Evolutionary conservation across 768 basidiomycete species (phyloP).

Genomic region (Hygrophorus pudorinus): DNA sequence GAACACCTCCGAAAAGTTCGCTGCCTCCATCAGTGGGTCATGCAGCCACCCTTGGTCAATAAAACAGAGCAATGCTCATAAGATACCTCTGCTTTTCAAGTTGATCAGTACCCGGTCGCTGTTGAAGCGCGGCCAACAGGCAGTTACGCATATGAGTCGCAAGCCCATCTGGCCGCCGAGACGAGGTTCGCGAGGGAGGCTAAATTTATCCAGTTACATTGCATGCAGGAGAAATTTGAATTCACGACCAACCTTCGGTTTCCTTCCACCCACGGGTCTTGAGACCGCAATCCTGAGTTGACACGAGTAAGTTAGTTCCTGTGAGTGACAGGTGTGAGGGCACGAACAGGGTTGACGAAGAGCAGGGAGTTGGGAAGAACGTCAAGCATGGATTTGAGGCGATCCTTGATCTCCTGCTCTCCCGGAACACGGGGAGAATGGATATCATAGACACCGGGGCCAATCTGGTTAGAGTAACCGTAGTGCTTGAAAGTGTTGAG

Average conservation of each 20-base stretch:
- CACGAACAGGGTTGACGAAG: conserved; percentile 78
- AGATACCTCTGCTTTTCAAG: conserved; percentile 27
- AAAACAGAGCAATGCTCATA: conserved; percentile 21
- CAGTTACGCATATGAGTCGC: conserved; percentile 66
- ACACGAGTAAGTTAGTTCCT: conserved; percentile 5
- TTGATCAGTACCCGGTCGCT: conserved; percentile 70
- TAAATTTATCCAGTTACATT: conserved; percentile 14
- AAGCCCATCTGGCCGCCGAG: conserved; percentile 88
- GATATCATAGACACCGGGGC: conserved; percentile 98
- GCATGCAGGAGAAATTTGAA: conserved; percentile 3
- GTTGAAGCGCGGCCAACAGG: conserved; percentile 69
- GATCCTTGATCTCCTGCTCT: conserved; percentile 89
- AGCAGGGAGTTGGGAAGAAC: conserved; percentile 75
- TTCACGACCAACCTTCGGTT: conserved; percentile 57
- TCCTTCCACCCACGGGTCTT: conserved; percentile 99
- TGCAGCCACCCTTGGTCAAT: conserved; percentile 43
- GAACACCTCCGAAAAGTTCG: too few species aligned
- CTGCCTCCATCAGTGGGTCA: too few species aligned
- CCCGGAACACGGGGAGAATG: conserved; percentile 98
- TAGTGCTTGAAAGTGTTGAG: conserved; percentile 90
- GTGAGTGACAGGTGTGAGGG: background rate
- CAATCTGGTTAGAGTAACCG: conserved; percentile 95
- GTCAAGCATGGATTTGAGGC: conserved; percentile 73
- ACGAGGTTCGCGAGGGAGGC: conserved; percentile 82
- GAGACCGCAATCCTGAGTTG: conserved; percentile 77